phyloP scores from a whole-genome alignment of 495 filamentous ascomycete genomes.

The Aspergillus heteromorphus region DNA sequence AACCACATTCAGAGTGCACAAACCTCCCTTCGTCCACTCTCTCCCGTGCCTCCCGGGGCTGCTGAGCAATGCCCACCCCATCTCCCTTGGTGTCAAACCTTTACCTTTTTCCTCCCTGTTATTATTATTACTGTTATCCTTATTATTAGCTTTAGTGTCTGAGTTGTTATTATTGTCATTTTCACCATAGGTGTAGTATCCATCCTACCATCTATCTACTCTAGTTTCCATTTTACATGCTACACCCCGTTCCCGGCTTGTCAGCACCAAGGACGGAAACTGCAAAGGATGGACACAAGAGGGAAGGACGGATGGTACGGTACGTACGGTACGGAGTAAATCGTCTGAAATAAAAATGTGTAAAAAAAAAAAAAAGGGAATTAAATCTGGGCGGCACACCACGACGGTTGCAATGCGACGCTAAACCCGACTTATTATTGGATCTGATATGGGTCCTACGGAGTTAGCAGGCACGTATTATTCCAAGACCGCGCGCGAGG shows the following conservation, averaged over 20 bases:
- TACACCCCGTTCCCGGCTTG: neutral
- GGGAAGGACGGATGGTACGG: no score
- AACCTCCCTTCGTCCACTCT: constrained; percentile 16
- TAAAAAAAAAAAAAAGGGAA: constrained; percentile 3
- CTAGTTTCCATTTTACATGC: neutral
- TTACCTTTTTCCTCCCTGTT: neutral
- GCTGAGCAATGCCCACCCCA: constrained; percentile 23
- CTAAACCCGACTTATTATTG: constrained; percentile 35
- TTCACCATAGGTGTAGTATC: no score
- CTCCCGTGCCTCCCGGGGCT: constrained; percentile 24
- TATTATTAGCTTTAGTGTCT: neutral
- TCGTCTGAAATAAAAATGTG: constrained; percentile 8
- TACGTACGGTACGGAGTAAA: constrained; percentile 7
- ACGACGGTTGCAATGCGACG: constrained; percentile 34
- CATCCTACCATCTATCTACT: no score
- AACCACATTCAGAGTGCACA: constrained; percentile 29
- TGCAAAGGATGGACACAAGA: neutral
- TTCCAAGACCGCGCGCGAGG: constrained; percentile 16
- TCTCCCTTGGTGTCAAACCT: constrained; percentile 11
- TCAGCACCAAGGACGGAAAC: neutral
- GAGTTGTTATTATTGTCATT: neutral
- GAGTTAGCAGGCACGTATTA: constrained; percentile 15
- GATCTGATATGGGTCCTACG: constrained; percentile 36
- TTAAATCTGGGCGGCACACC: constrained; percentile 18
- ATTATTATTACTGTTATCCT: neutral